Evolutionary conservation across 2,329 filamentous ascomycete genomes (phyloP), one percentile per base, ranked within the genome.

Genomic region (Emericellopsis cladophorae): DNA sequence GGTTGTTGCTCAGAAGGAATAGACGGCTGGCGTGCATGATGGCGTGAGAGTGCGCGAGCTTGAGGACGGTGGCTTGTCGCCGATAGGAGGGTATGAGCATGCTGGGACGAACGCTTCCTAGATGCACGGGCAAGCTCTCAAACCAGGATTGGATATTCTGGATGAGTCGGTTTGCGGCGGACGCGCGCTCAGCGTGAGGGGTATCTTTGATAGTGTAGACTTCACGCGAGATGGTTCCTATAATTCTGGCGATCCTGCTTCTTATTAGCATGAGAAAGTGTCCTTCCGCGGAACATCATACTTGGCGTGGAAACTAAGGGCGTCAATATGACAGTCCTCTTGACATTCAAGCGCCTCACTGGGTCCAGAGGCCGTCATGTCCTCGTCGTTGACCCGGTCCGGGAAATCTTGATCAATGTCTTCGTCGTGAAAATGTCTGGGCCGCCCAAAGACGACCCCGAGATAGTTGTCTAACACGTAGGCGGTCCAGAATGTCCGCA

Each of bases 381-480:
- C 66, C 31, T 75, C 68, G 43, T 80, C 75, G 41, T 76, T 73
- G 35, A 76, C 62, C 2, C 60, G 48, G 14, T 65, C 65, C 0
- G 76, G 76, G n/a, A 75, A 62, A 3, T 70, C 66, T 46, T 80
- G 74, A 44, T 81, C 76, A 39, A 81, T 78, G 41, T 80, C 76
- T 36, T 80, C 75, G 37, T 81, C 74, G 43, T 77, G 77, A 39
- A 81, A 74, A 4, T 76, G 66, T 9, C 72, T 57, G 2, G 79
- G 78, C 15, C 77, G 62, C 2, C 78, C 78, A 11, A 81, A 65
- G 38, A 76, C 71, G 21, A 74, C 71, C 40, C 76, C 76, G 14
- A 83, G 62, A 45, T 82, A 81, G 39, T 73, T 76, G 50, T 82
- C 77, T 4, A 82, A 57, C 12, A 68, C 73, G 49, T 81, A 82